phyloP scores from a whole-genome alignment of 192 early-diverging fungal species.

The Coemansia sp. region DNA sequence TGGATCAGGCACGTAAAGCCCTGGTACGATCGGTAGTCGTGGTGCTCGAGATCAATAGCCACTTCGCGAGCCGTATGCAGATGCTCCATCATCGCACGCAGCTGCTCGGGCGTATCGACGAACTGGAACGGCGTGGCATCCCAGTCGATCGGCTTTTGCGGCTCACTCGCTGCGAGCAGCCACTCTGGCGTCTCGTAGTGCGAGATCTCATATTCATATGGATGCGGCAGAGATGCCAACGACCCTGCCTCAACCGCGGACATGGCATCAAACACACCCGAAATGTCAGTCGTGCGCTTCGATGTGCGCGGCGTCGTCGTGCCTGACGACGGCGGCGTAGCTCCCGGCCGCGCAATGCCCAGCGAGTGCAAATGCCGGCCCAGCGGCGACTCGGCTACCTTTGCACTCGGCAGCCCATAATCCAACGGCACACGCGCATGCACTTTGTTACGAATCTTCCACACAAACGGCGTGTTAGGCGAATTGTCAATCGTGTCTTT shows the following conservation, averaged over 20 bases:
- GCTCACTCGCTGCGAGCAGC: slow-evolving; percentile 60
- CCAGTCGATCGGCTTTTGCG: slow-evolving; percentile 61
- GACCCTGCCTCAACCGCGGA: neutral
- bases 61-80: slow-evolving; percentile 69
- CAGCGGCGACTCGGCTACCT: slow-evolving; percentile 23
- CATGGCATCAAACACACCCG: neutral
- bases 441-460: slow-evolving; percentile 79
- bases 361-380: slow-evolving; percentile 35
- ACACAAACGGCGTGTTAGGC: slow-evolving; percentile 66
- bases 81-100: slow-evolving; percentile 64
- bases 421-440: slow-evolving; percentile 79
- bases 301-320: slow-evolving; percentile 1
- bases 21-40: slow-evolving; percentile 92
- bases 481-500: slow-evolving; percentile 88
- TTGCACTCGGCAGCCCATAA: slow-evolving; percentile 50
- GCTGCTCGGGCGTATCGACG: slow-evolving; percentile 76
- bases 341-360: slow-evolving; percentile 35
- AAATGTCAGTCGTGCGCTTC: neutral
- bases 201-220: slow-evolving; percentile 89
- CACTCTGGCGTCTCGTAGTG: slow-evolving; percentile 71
- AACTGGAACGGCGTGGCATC: slow-evolving; percentile 73
- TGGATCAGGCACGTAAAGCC: slow-evolving; percentile 96
- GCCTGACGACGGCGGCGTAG: neutral
- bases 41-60: slow-evolving; percentile 95
- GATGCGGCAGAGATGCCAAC: slow-evolving; percentile 64